Evolutionary conservation across 352 stramenopile species (phyloP), one percentile per base, ranked within the genome.

Genomic region (Plasmopara muralis): DNA sequence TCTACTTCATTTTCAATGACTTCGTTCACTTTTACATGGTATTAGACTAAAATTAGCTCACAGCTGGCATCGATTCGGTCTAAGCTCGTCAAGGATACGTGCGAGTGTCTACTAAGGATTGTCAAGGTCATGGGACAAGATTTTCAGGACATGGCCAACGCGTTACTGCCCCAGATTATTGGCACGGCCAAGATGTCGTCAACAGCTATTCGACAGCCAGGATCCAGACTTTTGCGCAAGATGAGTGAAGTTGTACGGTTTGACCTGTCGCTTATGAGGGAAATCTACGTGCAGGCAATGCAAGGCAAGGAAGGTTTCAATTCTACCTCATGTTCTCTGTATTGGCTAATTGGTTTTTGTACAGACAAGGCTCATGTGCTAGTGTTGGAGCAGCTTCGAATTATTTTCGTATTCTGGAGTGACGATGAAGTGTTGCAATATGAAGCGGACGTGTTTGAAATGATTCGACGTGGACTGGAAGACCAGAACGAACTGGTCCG

Each of bases 231-330:
- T 4, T 69, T 90, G 41, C 52, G 43, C 44, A 65, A 71, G 31
- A 51, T 88, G n/a, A 77, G 77, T 9, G 57, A 88, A 56, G 50
- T 74, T 16, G 64, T 76, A 33, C 70, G 75, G 15, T 90, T 84
- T 50, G 80, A 90, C 47, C 33, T 90, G 31, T 47, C 70, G 38
- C 38, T 74, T 2, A 38, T 87, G 40, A 64, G 53, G 30, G 74
- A 64, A 51, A 65, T 85, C 6, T 89, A 71, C 41, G 39, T 58
- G 28, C 53, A 66, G 34, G 57, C 53, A 0, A 60, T 57, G 20
- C 75, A 88, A 50, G 71, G 77, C 87, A 29, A 40, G 47, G n/a
- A 25, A 3, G 9, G 6, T 9, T 13, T 35, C 16, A 33, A 6
- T 14, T 20, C 35, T 3, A 25, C 20, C 1, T 25, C 1, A 25